Base-by-base conservation (phyloP, 164 flowering plant genomes). In the Tetracentron sinense region DNA sequence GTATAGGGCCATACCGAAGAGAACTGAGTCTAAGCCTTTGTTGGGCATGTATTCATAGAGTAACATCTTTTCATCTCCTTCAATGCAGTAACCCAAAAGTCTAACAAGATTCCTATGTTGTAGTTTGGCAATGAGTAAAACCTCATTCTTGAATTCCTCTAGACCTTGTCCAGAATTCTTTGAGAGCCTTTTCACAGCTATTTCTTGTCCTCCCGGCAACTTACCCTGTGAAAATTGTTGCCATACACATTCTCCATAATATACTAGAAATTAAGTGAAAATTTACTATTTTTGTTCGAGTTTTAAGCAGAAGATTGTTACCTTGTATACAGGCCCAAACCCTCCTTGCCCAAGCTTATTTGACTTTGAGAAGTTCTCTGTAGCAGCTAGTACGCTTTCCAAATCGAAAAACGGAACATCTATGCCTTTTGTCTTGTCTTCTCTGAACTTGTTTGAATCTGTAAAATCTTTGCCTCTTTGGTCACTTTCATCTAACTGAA, bases 301-400 rank as follows among this genome's bases (percentile, higher is more conserved):
- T 17, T n/a, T 6, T 1, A 21, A 14, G n/a, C 10, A 48, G 7
- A 29, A 46, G 0, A 42, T 8, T 0, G 1, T 67, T 64, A 75
- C 84, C 79, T 78, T 78, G 68, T 80, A 80, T 28, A 80, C 83
- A 38, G 77, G 78, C 11, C 83, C 83, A 64, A 77, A 80, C 1
- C 79, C 83, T 0, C 83, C 83, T 66, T 74, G 74, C 26, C 83
- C 83, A 25, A 80, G 76, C 65, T 75, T 80, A 62, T 80, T 81
- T 59, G 68, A 65, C 33, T 69, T 61, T 10, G 84, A 74, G 63
- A 81, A 81, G 67, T 68, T 46, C 12, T 73, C 49, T 29, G 84
- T 78, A 17, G 81, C 81, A 51, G 21, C 30, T 21, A 50, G 42
- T 30, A 62, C 23, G 27, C 47, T 31, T 31, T 23, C 30, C 0